Base-by-base conservation (phyloP, 2,329 filamentous ascomycete genomes). In the Penicillium olsonii region DNA sequence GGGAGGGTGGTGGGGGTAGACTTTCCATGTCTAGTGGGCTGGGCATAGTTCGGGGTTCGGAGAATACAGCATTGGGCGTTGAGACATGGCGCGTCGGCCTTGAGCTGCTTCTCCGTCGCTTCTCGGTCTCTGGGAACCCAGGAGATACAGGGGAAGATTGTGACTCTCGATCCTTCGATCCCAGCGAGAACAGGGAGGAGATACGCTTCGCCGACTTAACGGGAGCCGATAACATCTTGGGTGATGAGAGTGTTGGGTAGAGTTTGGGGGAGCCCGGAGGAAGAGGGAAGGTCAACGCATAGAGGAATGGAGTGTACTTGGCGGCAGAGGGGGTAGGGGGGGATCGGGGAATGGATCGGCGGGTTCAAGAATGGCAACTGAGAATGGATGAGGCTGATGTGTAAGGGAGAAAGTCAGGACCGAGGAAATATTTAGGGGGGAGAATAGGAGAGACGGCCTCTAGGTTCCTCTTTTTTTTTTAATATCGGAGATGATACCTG, bases 161-260 rank as follows among this genome's bases (percentile, higher is more conserved):
- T 34, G 60, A 55, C 26, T 64, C 63, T 15, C 56, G 54, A 42
- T 72, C 69, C 52, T 71, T 70, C 33, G 68, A 68, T 11, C 68
- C 64, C 51, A 75, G 50, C 6, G 72, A 74, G 51, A 76, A 75
- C 38, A 76, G 66, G 31, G 74, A 76, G 10, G 73, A 75, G 49
- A 76, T 72, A 50, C 73, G 72, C 62, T 69, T 74, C 49, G 70
- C 72, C 48, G 71, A 71, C 57, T 73, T 74, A 48, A 67, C 65
- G 43, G 70, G 71, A 62, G 71, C 66, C 20, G 70, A 72, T 57
- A 74, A 60, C 68, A 72, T 71, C 54, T 54, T 68, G 29, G 18
- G 26, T 31, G 48, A 34, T 46, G 50, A 48, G 37, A 33, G 46
- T 42, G 37, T 33, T 34, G 38, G 40, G 19, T 31, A 20, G 35